Percentiles rank a stretch among this genome's conserved stretches.
phyloP scores from a whole-genome alignment of 768 basidiomycete genomes.

The Crucibulum laeve region DNA sequence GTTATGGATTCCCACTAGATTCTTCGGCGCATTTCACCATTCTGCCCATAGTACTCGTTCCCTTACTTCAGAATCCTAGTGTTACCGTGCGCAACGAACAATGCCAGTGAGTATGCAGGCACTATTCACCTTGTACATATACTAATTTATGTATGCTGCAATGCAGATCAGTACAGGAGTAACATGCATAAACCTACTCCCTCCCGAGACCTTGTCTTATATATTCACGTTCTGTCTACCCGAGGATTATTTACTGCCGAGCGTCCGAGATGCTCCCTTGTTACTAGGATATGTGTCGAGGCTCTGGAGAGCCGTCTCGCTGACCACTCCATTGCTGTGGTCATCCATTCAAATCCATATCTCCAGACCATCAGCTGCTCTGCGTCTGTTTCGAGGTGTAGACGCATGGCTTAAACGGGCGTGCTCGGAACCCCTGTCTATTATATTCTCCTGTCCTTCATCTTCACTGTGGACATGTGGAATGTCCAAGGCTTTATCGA shows the following conservation, averaged over 20 bases:
- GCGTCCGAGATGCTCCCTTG: background rate
- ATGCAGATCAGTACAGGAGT: no score
- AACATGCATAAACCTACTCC: background rate
- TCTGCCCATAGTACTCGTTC: background rate
- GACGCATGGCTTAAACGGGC: background rate
- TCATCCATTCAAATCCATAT: constrained; percentile 1
- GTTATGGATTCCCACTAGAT: no score
- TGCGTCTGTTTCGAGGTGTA: background rate
- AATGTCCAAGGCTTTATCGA: background rate
- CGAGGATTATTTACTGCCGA: background rate
- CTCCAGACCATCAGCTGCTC: background rate
- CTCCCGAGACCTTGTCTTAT: background rate
- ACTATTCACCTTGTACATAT: no score
- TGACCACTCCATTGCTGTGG: background rate
- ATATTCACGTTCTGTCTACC: background rate
- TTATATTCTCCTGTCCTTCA: background rate
- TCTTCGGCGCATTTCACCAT: background rate
- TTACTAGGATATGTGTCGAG: background rate
- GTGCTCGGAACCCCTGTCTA: background rate
- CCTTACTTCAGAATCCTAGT: background rate
- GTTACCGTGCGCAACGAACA: background rate
- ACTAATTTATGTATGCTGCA: no score
- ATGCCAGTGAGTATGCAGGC: background rate
- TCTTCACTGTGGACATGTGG: background rate
- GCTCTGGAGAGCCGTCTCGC: background rate